A percentile compares a stretch with the other conserved stretches of the same genome.
These are phyloP conservation scores for Penicillium flavigenum DNA, from an alignment of 495 filamentous ascomycete genomes.

Conservation along the genomic window DNA sequence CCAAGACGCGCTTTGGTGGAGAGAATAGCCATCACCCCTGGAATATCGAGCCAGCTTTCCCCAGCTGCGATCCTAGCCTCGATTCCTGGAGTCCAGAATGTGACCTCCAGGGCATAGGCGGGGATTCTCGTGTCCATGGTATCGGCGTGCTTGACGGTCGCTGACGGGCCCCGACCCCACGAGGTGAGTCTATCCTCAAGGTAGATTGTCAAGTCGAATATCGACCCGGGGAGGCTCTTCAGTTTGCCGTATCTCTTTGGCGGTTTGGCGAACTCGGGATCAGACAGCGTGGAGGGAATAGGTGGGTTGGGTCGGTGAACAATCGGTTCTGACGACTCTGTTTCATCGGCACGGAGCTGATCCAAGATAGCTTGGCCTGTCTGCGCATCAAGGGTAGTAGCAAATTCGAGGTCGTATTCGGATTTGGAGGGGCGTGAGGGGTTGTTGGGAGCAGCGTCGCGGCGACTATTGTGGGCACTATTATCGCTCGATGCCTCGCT, in stretches of 20 bases:
- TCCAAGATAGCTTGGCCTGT: conserved; percentile 40
- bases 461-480: conserved; percentile 19
- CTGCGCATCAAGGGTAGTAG: conserved; percentile 44
- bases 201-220: conserved; percentile 55
- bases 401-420: conserved; percentile 36
- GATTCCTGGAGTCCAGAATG: conserved; percentile 66
- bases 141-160: conserved; percentile 60
- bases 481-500: conserved; percentile 41
- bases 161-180: conserved; percentile 68
- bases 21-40: conserved; percentile 61
- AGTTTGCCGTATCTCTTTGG: conserved; percentile 46
- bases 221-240: conserved; percentile 44
- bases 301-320: conserved; percentile 22
- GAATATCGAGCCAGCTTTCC: conserved; percentile 56
- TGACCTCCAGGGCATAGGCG: conserved; percentile 75
- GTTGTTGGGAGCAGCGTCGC: not conserved
- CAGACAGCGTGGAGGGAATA: conserved; percentile 4
- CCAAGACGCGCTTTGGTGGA: conserved; percentile 68
- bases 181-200: conserved; percentile 64
- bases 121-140: conserved; percentile 66
- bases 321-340: conserved; percentile 25
- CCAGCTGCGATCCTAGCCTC: conserved; percentile 53
- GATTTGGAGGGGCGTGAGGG: not conserved
- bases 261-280: conserved; percentile 34
- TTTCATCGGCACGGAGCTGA: conserved; percentile 21